Percentiles rank a stretch among this genome's conserved stretches.
phyloP scores from a whole-genome alignment of 768 basidiomycete species.

The Termitomyces sp. region DNA sequence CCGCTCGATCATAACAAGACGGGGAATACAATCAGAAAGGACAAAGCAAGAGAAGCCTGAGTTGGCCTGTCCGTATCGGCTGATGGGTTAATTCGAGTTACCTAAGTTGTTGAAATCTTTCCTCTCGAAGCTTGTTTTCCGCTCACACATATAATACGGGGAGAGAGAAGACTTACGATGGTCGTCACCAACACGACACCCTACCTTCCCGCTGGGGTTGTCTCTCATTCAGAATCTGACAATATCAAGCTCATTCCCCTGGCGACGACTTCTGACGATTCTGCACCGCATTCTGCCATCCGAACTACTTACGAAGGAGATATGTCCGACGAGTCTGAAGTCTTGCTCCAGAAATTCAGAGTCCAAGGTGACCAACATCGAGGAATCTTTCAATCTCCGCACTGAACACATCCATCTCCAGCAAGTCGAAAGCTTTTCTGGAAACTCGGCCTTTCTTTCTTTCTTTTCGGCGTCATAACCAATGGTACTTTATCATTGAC shows the following conservation, averaged over 20 bases:
- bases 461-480: conserved; percentile 88
- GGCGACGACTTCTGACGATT: not conserved
- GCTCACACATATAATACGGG: not conserved
- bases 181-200: not conserved
- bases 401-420: not conserved
- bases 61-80: not conserved
- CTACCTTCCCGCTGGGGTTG: not conserved
- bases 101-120: not conserved
- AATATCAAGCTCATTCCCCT: not conserved
- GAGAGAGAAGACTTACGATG: not conserved
- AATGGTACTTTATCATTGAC: conserved; percentile 49
- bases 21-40: too few species aligned
- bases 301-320: not conserved
- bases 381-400: not conserved
- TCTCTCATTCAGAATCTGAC: not conserved
- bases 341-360: not conserved
- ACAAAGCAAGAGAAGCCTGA: too few species aligned
- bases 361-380: not conserved
- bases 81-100: not conserved
- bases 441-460: conserved; percentile 63
- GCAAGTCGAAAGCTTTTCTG: conserved; percentile 19
- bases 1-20: too few species aligned
- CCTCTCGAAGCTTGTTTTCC: not conserved
- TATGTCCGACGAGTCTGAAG: not conserved
- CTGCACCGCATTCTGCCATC: not conserved